Evolutionary conservation across 148 eudicot species (phyloP), one percentile per base, ranked within the genome.

Genomic region (Amaranthus cruentus): DNA sequence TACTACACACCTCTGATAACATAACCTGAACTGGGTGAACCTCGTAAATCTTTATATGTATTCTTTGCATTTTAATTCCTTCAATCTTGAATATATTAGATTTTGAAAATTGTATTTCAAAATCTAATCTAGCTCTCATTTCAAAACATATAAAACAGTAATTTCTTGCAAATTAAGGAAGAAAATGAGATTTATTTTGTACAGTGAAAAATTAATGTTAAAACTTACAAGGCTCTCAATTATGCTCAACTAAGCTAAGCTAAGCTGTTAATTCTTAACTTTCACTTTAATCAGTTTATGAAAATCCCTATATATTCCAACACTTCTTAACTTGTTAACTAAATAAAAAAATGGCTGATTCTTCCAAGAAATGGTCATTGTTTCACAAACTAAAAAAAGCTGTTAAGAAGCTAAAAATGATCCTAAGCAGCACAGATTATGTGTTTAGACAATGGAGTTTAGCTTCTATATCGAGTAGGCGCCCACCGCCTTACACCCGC

Each of bases 371-470:
- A 66, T 76, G 60, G 64, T 76, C 70, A 15, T 28, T 76, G 66
- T n/a, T 72, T 21, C 72, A 54, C 59, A 80, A 76, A 10, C 75
- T 80, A 21, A 76, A 72, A 13, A 76, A 68, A 63, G 83, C 64
- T 47, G 38, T 80, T 0, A 71, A 71, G 76, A 80, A 76, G 68
- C 63, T 80, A 9, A 76, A 76, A 18, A 54, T 80, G 14, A 51
- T 80, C 53, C 28, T 80, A 7, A 72, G 50, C 47, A 28, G 0
- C 38, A 58, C 79, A 9, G 76, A 64, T 47, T 54, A 60, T 48
- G 66, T 61, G 46, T 47, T 62, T 47, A 57, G 60, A 60, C 79
- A 72, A 28, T 76, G 76, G 73, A 71, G 74, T 52, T 71, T 71
- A 46, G 72, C 79, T 46, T 75, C 76, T 4, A 60, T 75, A 43